phyloP scores from a whole-genome alignment of 169 alveolate species.

The Plasmodium reichenowi region DNA sequence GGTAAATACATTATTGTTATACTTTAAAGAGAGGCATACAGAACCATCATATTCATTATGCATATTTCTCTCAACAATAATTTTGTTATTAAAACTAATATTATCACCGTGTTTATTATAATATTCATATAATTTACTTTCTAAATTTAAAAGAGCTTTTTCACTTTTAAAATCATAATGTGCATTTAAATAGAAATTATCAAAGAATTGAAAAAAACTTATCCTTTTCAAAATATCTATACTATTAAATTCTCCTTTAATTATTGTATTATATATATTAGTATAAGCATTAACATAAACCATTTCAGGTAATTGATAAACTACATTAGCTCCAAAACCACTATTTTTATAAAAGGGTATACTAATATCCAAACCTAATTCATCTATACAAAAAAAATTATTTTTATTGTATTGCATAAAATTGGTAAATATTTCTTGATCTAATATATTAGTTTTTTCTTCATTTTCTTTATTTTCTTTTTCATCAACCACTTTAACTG shows the following conservation, averaged over 20 bases:
- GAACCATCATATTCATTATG: conserved; percentile 69
- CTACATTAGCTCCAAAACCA: conserved; percentile 59
- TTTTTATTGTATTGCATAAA: conserved; percentile 64
- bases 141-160: conserved; percentile 65
- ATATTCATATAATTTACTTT: conserved; percentile 69
- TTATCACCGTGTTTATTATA: conserved; percentile 59
- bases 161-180: conserved; percentile 69
- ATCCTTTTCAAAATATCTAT: conserved; percentile 52
- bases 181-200: conserved; percentile 68
- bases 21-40: conserved; percentile 58
- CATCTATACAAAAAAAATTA: conserved; percentile 75
- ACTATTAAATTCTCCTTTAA: conserved; percentile 72
- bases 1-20: conserved; percentile 66
- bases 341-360: conserved; percentile 68
- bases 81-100: conserved; percentile 58
- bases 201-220: conserved; percentile 74
- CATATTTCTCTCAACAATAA: conserved; percentile 41
- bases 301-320: conserved; percentile 58
- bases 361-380: conserved; percentile 64
- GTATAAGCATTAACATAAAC: conserved; percentile 71
- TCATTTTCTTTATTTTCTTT: conserved; percentile 38
- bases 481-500: conserved; percentile 60
- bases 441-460: neutral
- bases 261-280: conserved; percentile 60
- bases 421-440: conserved; percentile 49